phyloP scores from a whole-genome alignment of 768 basidiomycete species.

The Udeniomyces megalosporus region DNA sequence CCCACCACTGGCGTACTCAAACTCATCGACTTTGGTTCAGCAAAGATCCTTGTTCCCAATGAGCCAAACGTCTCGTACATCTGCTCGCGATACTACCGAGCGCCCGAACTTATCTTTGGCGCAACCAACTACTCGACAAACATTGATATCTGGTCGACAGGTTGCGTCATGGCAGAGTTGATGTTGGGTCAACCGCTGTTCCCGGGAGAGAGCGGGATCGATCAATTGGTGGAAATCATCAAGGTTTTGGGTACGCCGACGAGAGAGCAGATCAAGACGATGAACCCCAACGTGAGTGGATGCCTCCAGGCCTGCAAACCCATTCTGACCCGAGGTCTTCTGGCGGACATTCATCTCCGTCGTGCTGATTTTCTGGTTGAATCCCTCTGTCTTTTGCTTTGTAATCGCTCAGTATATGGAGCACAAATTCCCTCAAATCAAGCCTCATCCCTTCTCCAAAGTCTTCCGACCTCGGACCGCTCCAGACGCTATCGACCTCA shows the following conservation, averaged over 20 bases:
- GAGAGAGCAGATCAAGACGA: constrained; percentile 99
- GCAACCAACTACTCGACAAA: constrained; percentile 99
- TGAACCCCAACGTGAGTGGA: constrained; percentile 73
- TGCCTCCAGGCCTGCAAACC: not conserved
- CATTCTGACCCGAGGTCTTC: not conserved
- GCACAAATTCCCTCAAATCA: constrained; percentile 94
- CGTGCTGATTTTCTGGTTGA: not conserved
- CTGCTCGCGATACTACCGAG: constrained; percentile 97
- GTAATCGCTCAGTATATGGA: constrained; percentile 61
- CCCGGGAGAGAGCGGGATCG: constrained; percentile 97
- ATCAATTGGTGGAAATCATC: constrained; percentile 99
- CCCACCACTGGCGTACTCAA: constrained; percentile 93
- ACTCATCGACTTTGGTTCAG: constrained; percentile 96
- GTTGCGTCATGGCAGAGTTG: constrained; percentile 99
- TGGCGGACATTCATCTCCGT: not conserved
- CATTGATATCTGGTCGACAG: constrained; percentile 99
- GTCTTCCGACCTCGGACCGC: constrained; percentile 97
- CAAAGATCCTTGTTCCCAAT: constrained; percentile 92
- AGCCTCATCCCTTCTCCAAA: constrained; percentile 98
- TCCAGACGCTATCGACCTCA: constrained; percentile 87
- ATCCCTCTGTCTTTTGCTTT: not conserved
- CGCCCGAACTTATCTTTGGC: constrained; percentile 97
- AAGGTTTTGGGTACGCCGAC: constrained; percentile 98
- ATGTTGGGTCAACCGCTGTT: constrained; percentile 98
- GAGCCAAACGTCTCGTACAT: constrained; percentile 99